These are phyloP conservation scores for Dactylorhiza incarnata DNA, from an alignment of 106 monocot genomes.

Conservation along the genomic window DNA sequence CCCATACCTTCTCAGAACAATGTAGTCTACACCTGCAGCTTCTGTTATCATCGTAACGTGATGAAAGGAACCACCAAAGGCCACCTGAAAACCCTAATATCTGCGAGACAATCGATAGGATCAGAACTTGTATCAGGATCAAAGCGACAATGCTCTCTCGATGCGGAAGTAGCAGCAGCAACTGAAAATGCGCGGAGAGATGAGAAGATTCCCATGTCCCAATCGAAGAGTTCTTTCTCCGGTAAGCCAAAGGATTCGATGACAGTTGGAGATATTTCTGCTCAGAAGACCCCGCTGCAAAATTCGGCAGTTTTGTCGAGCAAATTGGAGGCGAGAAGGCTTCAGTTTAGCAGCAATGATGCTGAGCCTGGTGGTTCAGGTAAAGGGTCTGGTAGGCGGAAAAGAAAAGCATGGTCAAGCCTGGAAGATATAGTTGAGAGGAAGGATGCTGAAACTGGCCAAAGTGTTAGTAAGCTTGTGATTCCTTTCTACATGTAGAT, in stretches of 20 bases:
- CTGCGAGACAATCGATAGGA: constrained; percentile 9
- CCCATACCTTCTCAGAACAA: constrained; percentile 21
- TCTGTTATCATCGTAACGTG: constrained; percentile 40
- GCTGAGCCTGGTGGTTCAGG: constrained; percentile 4
- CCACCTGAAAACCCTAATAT: constrained; percentile 22
- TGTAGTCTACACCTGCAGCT: constrained; percentile 39
- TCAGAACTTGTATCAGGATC: background rate
- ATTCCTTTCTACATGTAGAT: constrained; percentile 35
- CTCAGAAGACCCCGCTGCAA: constrained; percentile 1
- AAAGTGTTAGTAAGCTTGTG: constrained; percentile 18
- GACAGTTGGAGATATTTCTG: background rate
- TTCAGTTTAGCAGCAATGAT: background rate
- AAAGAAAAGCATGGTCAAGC: constrained; percentile 41
- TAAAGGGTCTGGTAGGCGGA: constrained; percentile 28
- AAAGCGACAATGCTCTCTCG: background rate
- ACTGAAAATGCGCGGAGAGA: too few relatives aligned
- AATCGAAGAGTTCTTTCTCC: too few relatives aligned
- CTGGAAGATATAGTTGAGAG: constrained; percentile 36
- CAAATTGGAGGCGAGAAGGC: background rate
- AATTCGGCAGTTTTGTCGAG: background rate
- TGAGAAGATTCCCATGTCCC: too few relatives aligned
- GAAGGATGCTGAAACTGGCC: constrained; percentile 19
- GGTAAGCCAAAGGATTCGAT: background rate
- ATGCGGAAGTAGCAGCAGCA: too few relatives aligned
- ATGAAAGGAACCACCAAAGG: constrained; percentile 36